Conservation (phyloP, 1,284 basidiomycete species). For the Leucoagaricus sp. region DNA sequence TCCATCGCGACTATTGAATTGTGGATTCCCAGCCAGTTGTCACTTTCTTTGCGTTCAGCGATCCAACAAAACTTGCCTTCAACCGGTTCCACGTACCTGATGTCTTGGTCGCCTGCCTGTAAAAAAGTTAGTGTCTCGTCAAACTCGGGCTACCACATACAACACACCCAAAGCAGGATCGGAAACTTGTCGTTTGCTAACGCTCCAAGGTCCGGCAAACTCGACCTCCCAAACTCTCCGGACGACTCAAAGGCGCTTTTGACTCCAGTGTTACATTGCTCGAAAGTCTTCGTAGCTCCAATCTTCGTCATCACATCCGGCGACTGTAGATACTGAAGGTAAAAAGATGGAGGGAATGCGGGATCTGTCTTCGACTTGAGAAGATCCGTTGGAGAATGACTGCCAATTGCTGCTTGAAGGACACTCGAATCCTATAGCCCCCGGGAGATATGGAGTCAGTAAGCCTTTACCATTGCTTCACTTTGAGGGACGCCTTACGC, state of each 20-base stretch:
- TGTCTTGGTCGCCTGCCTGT: slow-evolving; percentile 11
- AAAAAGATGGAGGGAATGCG: slow-evolving; percentile 3
- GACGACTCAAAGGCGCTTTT: background rate
- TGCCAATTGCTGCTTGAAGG: slow-evolving; percentile 4
- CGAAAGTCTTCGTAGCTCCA: slow-evolving; percentile 1
- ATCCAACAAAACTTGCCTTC: too few relatives aligned
- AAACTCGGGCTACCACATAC: background rate
- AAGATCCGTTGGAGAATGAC: slow-evolving; percentile 6
- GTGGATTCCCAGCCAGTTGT: slow-evolving; percentile 16
- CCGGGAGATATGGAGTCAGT: background rate
- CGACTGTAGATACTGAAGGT: slow-evolving; percentile 1
- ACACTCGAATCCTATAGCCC: background rate
- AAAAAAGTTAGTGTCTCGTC: background rate
- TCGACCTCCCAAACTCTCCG: slow-evolving; percentile 8
- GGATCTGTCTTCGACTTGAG: background rate
- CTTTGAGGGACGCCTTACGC: slow-evolving; percentile 2
- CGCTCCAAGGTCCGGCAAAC: slow-evolving; percentile 1
- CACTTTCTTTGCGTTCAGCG: background rate
- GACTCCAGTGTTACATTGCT: slow-evolving; percentile 3
- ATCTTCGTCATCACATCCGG: slow-evolving; percentile 9
- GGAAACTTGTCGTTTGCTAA: slow-evolving; percentile 5
- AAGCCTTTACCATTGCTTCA: background rate
- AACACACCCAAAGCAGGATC: slow-evolving; percentile 11
- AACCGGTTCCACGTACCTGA: background rate
- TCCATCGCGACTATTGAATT: slow-evolving; percentile 14